Evolutionary conservation across 257 asterid genomes (phyloP), one percentile per base, ranked within the genome.

Genomic region (Eustoma russellianum): DNA sequence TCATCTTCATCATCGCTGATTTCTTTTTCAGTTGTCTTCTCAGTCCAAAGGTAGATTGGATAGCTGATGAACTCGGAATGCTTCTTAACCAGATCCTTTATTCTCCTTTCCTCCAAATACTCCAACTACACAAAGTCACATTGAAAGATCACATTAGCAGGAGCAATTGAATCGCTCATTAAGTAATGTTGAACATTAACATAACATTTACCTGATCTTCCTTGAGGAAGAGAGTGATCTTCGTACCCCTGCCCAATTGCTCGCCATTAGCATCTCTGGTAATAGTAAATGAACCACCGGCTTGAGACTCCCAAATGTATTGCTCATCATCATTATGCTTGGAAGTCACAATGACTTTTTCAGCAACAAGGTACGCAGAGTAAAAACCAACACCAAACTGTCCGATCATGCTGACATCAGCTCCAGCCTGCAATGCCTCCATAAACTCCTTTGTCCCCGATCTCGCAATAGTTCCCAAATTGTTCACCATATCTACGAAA

Each of bases 301-400:
- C 77, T 53, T 70, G 81, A 15, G 79, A 71, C 35, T 76, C 82
- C 82, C 82, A 76, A 2, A 73, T 30, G 56, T 75, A 72, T 46
- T 77, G 76, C 61, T 70, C 77, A n/a, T 72, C 79, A 19, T 73
- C 83, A 16, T 76, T 76, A 72, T 72, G 82, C 57, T 76, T 76
- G 33, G 82, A 70, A 9, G 78, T 75, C 2, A 75, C 81, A 30
- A 71, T 66, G 0, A 76, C 79, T 55, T 66, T 72, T 52, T 76
- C 75, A 0, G 78, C 70, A 3, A 72, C 74, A 16, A 72, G 71
- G 57, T 66, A 76, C 17, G 76, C 67, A 11, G 79, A 72, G 65
- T 72, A 76, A 63, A 72, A 76, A 14, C 80, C 79, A 15, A 66
- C 79, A 17, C 78, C 81, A 17, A 75, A 75, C 30, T 68, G 81